Base-by-base conservation (phyloP, 2,329 filamentous ascomycete species). In the Monilinia vaccinii-corymbosi region DNA sequence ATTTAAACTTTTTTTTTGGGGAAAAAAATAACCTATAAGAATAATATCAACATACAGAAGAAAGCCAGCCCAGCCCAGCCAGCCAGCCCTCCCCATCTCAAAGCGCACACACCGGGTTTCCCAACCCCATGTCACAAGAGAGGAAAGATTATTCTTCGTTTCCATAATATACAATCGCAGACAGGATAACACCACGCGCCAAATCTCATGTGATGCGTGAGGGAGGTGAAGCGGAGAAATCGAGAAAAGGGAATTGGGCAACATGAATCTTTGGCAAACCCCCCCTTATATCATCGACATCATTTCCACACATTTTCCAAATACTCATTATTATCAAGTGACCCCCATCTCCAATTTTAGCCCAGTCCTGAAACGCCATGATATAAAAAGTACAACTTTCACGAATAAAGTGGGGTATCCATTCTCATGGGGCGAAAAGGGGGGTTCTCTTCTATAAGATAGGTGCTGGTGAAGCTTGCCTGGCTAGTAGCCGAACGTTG, bases 401-500 rank as follows among this genome's bases (percentile, higher is more conserved):
- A 6, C 18, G 10, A 21, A 31, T n/a, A 42, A 53, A 42, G n/a
- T 23, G n/a, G 38, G 13, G 8, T 23, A 10, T 32, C 10, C 23
- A 36, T 25, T 18, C 10, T 44, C 50, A 32, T 23, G 2, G 2
- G 3, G 11, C 6, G 16, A 42, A 7, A 42, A 42, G 11, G 2
- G n/a, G 18, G 8, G 9, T 21, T 32, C 23, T 4, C 38, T 21
- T 34, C 31, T 32, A 4, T 44, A 13, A 23, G n/a, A 14, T 45
- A 6, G 57, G 40, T 14, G 13, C 16, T n/a, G 31, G 31, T 4
- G 44, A 23, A 53, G 38, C 57, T 3, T 16, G 44, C 38, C 65
- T 65, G 23, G 67, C 61, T 23, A 72, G 61, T 32, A 72, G 60
- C 23, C 69, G 64, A 4, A 71, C 63, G 61, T 94, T 93, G 71